Base-by-base conservation (phyloP, 371 early-diverging fungal genomes). In the Blastocladiella emersonii region DNA sequence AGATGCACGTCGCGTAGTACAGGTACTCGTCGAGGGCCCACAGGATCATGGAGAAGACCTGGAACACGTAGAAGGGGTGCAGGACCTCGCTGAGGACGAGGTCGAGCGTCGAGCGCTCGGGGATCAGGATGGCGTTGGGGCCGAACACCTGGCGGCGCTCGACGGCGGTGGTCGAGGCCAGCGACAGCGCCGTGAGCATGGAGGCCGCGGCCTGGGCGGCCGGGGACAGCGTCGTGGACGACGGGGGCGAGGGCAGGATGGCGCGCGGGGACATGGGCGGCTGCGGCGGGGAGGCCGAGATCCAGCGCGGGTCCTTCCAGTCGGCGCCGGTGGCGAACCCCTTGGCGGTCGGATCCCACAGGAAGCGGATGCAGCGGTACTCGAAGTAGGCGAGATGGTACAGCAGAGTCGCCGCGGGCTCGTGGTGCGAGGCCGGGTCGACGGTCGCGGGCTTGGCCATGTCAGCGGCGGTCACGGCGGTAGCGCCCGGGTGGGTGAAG, bases 51-150 rank as follows among this genome's bases (percentile, higher is more conserved):
- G 88, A 44, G 51, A 87, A 87, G n/a, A 90, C 84, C 74, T 98
- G 96, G 68, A 98, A 96, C 49, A 95, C 80, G 71, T 92, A 95
- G 71, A 98, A 95, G 0, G 98, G 98, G 72, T 95, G 85, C 36
- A 90, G 74, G n/a, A 90, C 85, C 72, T 98, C 98, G 70, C 92
- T 91, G 21, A 91, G 70, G 15, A 95, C 72, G 25, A 98, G 74
- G 37, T 85, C 78, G n/a, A 71, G 63, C 8, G 79, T 79, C 0
- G 92, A 80, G 70, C 92, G 91, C 67, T 88, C 88, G 63, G 82
- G 73, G 17, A 95, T 37, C 21, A 25, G 82, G 48, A 95, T 86
- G 62, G 78, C 68, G 72, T 98, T 98, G 4, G 74, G 66, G 3
- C 94, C 96, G 76, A 98, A 95, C 3, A 95, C 81, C 55, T 76